A percentile compares a stretch with the other conserved stretches of the same genome.
Conservation (phyloP, 2,329 filamentous ascomycete species). For the Metarhizium robertsii region DNA sequence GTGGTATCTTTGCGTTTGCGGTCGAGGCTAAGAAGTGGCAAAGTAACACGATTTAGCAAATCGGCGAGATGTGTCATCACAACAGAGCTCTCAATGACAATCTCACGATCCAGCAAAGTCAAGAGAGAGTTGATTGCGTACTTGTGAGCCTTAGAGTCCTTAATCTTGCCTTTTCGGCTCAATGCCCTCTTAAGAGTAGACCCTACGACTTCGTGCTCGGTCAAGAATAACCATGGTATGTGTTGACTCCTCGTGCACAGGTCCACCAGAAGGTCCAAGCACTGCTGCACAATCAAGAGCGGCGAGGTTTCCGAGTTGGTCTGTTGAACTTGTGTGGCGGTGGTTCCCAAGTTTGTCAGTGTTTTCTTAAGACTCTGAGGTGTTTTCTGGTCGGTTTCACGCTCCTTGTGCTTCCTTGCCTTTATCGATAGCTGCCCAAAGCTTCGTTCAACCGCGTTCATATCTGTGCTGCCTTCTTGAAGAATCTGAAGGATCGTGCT, state of each 20-base stretch:
- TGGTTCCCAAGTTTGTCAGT: slow-evolving; percentile 46
- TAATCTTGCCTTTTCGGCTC: slow-evolving; percentile 78
- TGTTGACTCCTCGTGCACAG: slow-evolving; percentile 78
- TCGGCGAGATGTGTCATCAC: slow-evolving; percentile 92
- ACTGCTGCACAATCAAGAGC: slow-evolving; percentile 91
- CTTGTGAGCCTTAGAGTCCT: slow-evolving; percentile 74
- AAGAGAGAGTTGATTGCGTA: slow-evolving; percentile 90
- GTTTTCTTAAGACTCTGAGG: slow-evolving; percentile 72
- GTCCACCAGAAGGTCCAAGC: slow-evolving; percentile 74
- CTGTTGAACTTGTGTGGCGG: slow-evolving; percentile 27
- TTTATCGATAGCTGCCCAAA: slow-evolving; percentile 88
- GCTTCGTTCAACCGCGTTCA: slow-evolving; percentile 88
- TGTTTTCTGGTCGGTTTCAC: slow-evolving; percentile 56
- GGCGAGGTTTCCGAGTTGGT: slow-evolving; percentile 84
- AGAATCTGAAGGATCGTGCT: slow-evolving; percentile 87
- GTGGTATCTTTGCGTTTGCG: slow-evolving; percentile 39
- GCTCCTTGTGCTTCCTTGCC: slow-evolving; percentile 69
- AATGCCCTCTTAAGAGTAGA: slow-evolving; percentile 67
- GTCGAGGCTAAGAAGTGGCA: slow-evolving; percentile 72
- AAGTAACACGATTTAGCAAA: slow-evolving; percentile 78
- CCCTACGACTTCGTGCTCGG: slow-evolving; percentile 73
- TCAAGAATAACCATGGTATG: slow-evolving; percentile 85
- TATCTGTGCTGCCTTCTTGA: slow-evolving; percentile 89
- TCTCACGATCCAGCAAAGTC: slow-evolving; percentile 77
- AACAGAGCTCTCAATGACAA: slow-evolving; percentile 93